These are phyloP conservation scores for Cladorrhinum samala DNA, from an alignment of 495 filamentous ascomycete genomes.

Conservation along the genomic window DNA sequence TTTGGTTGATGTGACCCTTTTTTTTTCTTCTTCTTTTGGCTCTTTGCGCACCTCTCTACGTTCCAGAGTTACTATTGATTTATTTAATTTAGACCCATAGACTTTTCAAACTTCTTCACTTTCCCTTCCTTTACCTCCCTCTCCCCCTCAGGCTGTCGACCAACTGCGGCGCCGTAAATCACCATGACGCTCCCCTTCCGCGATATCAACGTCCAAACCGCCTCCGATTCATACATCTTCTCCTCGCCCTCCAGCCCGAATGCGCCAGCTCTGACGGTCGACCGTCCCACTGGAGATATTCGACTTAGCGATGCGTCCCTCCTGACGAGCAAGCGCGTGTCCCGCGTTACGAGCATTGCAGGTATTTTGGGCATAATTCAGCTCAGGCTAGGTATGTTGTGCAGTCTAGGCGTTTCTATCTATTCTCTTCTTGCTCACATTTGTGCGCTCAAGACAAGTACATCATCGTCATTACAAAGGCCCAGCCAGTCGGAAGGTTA, in stretches of 20 bases:
- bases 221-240: slow-evolving; percentile 89
- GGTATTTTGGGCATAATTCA: slow-evolving; percentile 90
- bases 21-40: neutral
- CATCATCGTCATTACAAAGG: slow-evolving; percentile 92
- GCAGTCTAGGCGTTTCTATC: no score
- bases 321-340: slow-evolving; percentile 71
- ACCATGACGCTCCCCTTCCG: slow-evolving; percentile 70
- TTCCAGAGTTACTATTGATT: neutral
- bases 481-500: slow-evolving; percentile 80
- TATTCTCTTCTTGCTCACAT: neutral
- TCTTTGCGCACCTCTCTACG: neutral
- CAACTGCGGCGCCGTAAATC: slow-evolving; percentile 8
- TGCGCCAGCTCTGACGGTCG: slow-evolving; percentile 78
- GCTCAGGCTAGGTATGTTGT: slow-evolving; percentile 66
- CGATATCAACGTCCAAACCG: slow-evolving; percentile 93
- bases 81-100: neutral
- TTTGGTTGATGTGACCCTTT: neutral
- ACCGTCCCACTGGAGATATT: slow-evolving; percentile 88
- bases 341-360: slow-evolving; percentile 68
- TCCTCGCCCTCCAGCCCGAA: slow-evolving; percentile 89
- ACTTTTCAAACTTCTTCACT: neutral
- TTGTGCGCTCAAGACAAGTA: slow-evolving; percentile 74
- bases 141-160: neutral
- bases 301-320: slow-evolving; percentile 72
- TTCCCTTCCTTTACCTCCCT: slow-evolving; percentile 2